Conservation (phyloP, 2,329 filamentous ascomycete species). For the Talaromyces atroroseus region DNA sequence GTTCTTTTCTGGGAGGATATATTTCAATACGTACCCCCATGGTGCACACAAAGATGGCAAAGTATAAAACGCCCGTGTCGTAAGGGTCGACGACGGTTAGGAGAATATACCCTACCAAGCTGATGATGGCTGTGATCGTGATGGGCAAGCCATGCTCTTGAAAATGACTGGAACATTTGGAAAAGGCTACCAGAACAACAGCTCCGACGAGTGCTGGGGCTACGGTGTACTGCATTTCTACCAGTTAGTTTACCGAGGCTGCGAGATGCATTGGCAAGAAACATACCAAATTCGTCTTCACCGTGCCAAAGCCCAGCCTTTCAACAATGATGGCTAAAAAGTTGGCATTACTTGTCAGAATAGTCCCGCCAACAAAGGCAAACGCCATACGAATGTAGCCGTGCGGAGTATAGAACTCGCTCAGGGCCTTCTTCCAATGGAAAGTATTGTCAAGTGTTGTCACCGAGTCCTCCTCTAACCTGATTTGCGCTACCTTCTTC, state of each 20-base stretch:
- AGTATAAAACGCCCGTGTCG: conserved; percentile 59
- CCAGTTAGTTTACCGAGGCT: neutral
- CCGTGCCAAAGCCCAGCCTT: conserved; percentile 41
- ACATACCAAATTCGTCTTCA: conserved; percentile 59
- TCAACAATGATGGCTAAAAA: conserved; percentile 28
- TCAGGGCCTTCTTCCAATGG: conserved; percentile 24
- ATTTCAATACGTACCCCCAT: conserved; percentile 37
- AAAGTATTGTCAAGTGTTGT: conserved; percentile 28
- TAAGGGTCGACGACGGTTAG: conserved; percentile 62
- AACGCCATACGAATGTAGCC: conserved; percentile 25
- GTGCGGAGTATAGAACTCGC: conserved; percentile 25
- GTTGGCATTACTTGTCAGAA: conserved; percentile 24
- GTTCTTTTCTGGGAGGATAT: neutral
- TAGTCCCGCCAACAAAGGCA: conserved; percentile 26
- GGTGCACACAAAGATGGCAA: conserved; percentile 69
- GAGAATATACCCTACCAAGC: conserved; percentile 68
- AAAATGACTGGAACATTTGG: conserved; percentile 60
- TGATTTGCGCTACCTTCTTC: conserved; percentile 31
- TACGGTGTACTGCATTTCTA: conserved; percentile 39
- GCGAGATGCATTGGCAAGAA: neutral
- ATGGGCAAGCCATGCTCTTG: conserved; percentile 63
- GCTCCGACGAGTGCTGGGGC: conserved; percentile 70
- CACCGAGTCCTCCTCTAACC: conserved; percentile 32
- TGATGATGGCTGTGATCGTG: conserved; percentile 62
- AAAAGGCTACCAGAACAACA: conserved; percentile 62